Base-by-base conservation (phyloP, 495 filamentous ascomycete species). In the Hypomontagnella submonticulosa region DNA sequence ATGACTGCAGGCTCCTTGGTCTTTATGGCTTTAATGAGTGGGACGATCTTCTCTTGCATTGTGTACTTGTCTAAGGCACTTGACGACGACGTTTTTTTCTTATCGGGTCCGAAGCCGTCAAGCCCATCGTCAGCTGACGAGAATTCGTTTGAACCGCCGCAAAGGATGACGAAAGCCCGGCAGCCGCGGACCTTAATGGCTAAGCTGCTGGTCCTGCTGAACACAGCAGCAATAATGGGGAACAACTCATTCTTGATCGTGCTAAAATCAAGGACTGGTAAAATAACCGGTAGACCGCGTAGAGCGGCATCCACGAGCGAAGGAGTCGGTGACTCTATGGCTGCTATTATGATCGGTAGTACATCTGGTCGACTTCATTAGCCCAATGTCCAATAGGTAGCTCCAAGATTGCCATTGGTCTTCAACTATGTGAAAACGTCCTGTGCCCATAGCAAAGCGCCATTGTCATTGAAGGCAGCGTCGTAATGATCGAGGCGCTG, bases 1-100 rank as follows among this genome's bases (percentile, higher is more conserved):
- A 97, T 97, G 2, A 99, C 95, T 1, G 92, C 93, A 0, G 95
- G 95, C 70, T 99, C 95, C 70, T 96, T 97, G 0, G 95, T 99
- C 73, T 98, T 98, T 75, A 99, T 98, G 0, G 80, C 92, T 70
- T 91, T 92, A 53, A 99, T 82, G 4, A 97, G 80, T 0, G 95
- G 95, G 3, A 98, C 85, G 12, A 99, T 88, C 76, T 96, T 97
- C 73, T 98, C 95, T 71, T 99, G 96, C 67, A 98, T 90, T 1
- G 95, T 97, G 67, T 92, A 97, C 73, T 98, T 98, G 76, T 99
- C 95, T 32, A 99, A 80, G 13, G 92, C 92, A 13, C 72, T 84
- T 1, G 92, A 90, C 2, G 85, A 86, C 23, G 86, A 87, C 32
- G 79, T 77, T 46, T 81, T 86, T 32, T 84, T 78, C 55, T 75